Base-by-base conservation (phyloP, 1,139 yeast genomes). In the Suzukiozyma palmioleophila region DNA sequence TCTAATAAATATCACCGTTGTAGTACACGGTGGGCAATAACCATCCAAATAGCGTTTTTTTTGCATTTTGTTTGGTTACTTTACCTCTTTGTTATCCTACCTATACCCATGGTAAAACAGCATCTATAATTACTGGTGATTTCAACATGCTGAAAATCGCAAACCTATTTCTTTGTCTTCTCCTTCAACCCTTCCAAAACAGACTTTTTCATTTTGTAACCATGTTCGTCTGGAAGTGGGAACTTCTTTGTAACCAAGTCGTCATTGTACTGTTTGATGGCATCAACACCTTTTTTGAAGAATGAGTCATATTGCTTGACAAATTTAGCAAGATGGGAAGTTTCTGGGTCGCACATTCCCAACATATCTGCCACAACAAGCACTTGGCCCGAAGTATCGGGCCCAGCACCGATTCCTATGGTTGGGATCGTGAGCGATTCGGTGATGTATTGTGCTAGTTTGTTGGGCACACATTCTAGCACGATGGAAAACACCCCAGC, bases 331-430 rank as follows among this genome's bases (percentile, higher is more conserved):
- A 46, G 49, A 33, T 54, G 59, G 1, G 56, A 43, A 35, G 69
- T 75, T 1, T 65, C 64, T 16, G 81, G 79, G 37, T 77, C 75
- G 18, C 70, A 73, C 84, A 82, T 77, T 0, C 96, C 96, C 32
- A 92, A 66, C 65, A 86, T 56, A 56, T 92, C 98, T 2, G 89
- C 77, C 56, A 85, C 81, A 0, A 92, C 98, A 37, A 92, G 70
- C 1, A 92, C 96, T 58, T 92, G 97, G 0, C 96, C 97, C 27
- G 88, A 79, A 12, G 92, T 83, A 10, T 63, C 64, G 14, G 82
- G 79, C 0, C 98, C 97, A 0, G 97, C 97, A 6, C 98, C 98
- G 39, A 92, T 92, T 6, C 98, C 97, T 47, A 92, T 89, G 1
- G 95, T 87, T 0, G 98, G 97, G 1, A 90, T 68, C 0, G 58